Percentiles rank a stretch among this genome's conserved stretches.
Conservation (phyloP, 768 basidiomycete genomes). For the Lactifluus pinguis region DNA sequence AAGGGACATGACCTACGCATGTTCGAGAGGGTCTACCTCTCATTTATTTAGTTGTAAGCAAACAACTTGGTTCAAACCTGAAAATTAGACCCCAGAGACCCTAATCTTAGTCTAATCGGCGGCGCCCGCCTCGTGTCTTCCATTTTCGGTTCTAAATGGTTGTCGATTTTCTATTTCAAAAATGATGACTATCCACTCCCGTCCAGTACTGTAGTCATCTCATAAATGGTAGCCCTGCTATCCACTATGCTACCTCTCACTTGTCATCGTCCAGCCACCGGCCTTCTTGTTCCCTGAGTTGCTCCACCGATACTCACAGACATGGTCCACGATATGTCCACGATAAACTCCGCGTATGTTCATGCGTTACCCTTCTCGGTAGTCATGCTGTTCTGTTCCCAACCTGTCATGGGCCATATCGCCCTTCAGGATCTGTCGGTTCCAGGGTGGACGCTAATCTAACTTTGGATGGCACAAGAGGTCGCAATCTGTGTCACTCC, state of each 20-base stretch:
- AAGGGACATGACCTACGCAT: conserved; percentile 16
- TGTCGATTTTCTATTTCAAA: not conserved
- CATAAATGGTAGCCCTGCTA: not conserved
- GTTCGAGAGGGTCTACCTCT: not conserved
- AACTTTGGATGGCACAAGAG: not conserved
- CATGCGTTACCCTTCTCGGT: not conserved
- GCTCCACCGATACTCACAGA: not conserved
- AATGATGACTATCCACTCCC: not conserved
- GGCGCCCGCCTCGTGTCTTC: not conserved
- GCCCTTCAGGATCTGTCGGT: not conserved
- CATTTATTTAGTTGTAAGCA: not conserved
- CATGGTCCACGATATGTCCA: not conserved
- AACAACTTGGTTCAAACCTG: too few species aligned
- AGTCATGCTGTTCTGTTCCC: not conserved
- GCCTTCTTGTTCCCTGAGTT: not conserved
- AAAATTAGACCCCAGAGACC: not conserved
- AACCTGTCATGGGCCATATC: not conserved
- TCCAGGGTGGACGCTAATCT: not conserved
- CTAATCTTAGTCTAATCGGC: not conserved
- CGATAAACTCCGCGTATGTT: not conserved
- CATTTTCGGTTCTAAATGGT: not conserved
- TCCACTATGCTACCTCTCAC: not conserved
- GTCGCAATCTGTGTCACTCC: not conserved
- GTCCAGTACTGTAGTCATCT: not conserved
- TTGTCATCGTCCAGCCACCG: not conserved